Percentiles rank a stretch among this genome's conserved stretches.
These are phyloP conservation scores for Salpingoeca rosetta DNA, from an alignment of 78 protist species.

Conservation along the genomic window DNA sequence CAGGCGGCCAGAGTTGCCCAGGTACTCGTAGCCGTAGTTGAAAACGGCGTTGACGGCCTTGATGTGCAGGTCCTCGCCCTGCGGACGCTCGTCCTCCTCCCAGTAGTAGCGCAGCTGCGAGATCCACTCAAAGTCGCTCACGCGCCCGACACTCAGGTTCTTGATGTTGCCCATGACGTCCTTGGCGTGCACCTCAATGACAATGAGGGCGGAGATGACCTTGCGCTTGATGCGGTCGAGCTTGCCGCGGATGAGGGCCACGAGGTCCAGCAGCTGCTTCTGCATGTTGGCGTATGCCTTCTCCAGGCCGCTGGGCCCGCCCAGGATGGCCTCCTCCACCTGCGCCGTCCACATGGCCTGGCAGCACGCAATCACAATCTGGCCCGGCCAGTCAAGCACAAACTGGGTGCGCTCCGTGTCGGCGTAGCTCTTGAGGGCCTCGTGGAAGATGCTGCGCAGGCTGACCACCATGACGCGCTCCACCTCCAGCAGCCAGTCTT, in stretches of 20 bases:
- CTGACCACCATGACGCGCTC: constrained; percentile 38
- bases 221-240: constrained; percentile 24
- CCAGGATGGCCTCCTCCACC: constrained; percentile 53
- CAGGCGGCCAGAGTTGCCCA: constrained; percentile 69
- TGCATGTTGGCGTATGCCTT: not conserved
- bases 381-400: constrained; percentile 15
- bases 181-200: constrained; percentile 66
- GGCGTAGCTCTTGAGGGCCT: constrained; percentile 10
- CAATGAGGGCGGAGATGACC: constrained; percentile 57
- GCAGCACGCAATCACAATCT: constrained; percentile 33
- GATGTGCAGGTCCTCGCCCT: constrained; percentile 12
- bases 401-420: constrained; percentile 8
- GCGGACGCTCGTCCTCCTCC: constrained; percentile 35
- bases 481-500: constrained; percentile 61
- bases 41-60: constrained; percentile 40
- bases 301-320: constrained; percentile 35
- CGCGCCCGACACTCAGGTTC: constrained; percentile 5
- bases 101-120: constrained; percentile 60
- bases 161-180: constrained; percentile 57
- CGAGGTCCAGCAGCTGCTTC: constrained; percentile 31
- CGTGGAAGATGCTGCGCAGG: constrained; percentile 8
- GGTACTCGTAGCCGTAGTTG: constrained; percentile 70
- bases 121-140: constrained; percentile 66
- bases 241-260: constrained; percentile 32
- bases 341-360: constrained; percentile 60